phyloP scores from a whole-genome alignment of 164 flowering plant genomes.

The Santalum album region DNA sequence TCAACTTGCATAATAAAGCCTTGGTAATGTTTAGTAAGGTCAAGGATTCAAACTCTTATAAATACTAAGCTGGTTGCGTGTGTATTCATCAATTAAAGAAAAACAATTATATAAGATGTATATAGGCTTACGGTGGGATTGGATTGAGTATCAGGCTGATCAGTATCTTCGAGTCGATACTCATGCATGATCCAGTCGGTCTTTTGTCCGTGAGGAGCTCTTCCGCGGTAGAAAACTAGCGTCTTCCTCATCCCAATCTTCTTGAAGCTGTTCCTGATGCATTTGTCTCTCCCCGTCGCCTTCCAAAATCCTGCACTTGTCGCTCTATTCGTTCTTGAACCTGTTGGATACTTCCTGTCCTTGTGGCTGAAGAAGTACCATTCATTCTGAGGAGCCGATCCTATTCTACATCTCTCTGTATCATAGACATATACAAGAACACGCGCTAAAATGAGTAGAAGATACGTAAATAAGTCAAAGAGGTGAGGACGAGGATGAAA shows the following conservation, averaged over 20 bases:
- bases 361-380: slow-evolving; percentile 99
- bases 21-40: too few relatives aligned
- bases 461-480: too few relatives aligned
- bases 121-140: slow-evolving; percentile 13
- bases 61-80: too few relatives aligned
- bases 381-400: slow-evolving; percentile 90
- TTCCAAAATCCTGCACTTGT: slow-evolving; percentile 95
- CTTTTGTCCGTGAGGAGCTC: slow-evolving; percentile 97
- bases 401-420: slow-evolving; percentile 80
- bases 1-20: too few relatives aligned
- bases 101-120: too few relatives aligned
- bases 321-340: slow-evolving; percentile 88
- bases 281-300: slow-evolving; percentile 93
- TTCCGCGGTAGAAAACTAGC: slow-evolving; percentile 80
- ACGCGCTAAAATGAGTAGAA: too few relatives aligned
- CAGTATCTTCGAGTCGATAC: slow-evolving; percentile 77
- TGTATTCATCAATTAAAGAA: too few relatives aligned
- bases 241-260: slow-evolving; percentile 97
- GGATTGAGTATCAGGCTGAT: slow-evolving; percentile 49
- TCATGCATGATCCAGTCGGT: slow-evolving; percentile 99
- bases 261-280: slow-evolving; percentile 75
- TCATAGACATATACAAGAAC: too few relatives aligned
- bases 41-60: too few relatives aligned
- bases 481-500: too few relatives aligned
- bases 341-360: slow-evolving; percentile 93